Evolutionary conservation across 1,139 yeast genomes (phyloP), one percentile per base, ranked within the genome.

Genomic region (Hyphopichia buzzinii): DNA sequence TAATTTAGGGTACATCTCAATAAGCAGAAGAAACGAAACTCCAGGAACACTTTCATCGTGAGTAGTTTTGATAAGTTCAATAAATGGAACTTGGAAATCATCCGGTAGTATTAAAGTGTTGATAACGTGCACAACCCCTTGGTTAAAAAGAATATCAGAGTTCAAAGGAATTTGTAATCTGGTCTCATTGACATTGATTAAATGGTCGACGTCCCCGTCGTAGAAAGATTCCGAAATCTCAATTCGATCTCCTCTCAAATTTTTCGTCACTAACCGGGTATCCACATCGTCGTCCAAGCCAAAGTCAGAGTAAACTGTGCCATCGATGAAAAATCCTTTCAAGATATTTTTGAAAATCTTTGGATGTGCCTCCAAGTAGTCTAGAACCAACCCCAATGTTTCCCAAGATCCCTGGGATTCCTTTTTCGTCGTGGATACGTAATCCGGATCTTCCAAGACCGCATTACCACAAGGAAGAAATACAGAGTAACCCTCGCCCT

Each of bases 121-220:
- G 4, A 85, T 64, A 2, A 90, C 79, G 54, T 89, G 97, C 2
- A 87, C 77, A 0, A 90, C 96, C 1, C 97, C 98, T 52, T 84
- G 83, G 42, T 77, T 80, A 55, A 86, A 90, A 13, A 92, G 55
- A 7, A 88, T 72, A 54, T 92, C 97, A 2, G 79, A 67, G 41
- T 78, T 72, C 34, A 70, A 66, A 0, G 69, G 67, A 2, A 70
- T 39, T 10, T 57, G 41, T 10, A 68, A 34, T 6, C 40, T 35
- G 2, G 70, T 59, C 26, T 49, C 45, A 43, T 67, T 64, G 39
- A 47, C 62, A 27, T 16, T 44, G 31, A 49, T 64, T 30, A 30
- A 59, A 49, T 59, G 59, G 35, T 55, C 55, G 27, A 31, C 38
- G 3, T 48, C 44, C 2, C 67, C 62, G 22, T 62, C 64, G 23